A percentile compares a stretch with the other conserved stretches of the same genome.
Evolutionary conservation across 148 eudicot species (phyloP).

Genomic region (Fallopia convolvulus): DNA sequence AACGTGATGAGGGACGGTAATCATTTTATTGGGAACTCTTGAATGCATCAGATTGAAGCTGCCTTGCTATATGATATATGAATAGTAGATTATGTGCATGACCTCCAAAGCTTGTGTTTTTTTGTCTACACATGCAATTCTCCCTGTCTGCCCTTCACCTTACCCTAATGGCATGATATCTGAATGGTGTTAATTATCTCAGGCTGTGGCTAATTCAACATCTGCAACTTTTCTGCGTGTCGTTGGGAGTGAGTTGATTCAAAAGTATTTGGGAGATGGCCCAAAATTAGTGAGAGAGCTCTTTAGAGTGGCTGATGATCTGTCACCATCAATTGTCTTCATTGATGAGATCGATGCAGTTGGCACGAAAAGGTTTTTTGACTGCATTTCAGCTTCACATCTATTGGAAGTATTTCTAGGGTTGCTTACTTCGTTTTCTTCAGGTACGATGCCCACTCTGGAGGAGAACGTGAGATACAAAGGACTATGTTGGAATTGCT

Average conservation of each 20-base stretch:
- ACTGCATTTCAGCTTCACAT: slow-evolving; percentile 1
- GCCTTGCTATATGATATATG: neutral
- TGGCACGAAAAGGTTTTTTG: slow-evolving; percentile 13
- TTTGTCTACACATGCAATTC: neutral
- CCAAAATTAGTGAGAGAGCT: slow-evolving; percentile 26
- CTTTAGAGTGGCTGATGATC: slow-evolving; percentile 27
- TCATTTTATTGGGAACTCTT: neutral
- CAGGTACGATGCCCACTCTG: slow-evolving; percentile 13
- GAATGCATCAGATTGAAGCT: neutral
- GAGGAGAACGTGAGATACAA: slow-evolving; percentile 15
- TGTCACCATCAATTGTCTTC: slow-evolving; percentile 17
- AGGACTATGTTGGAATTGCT: slow-evolving; percentile 14
- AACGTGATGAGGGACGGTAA: neutral
- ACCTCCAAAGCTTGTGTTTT: neutral
- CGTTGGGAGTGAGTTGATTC: slow-evolving; percentile 37
- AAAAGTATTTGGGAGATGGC: slow-evolving; percentile 35
- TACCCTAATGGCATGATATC: neutral
- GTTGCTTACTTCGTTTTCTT: neutral
- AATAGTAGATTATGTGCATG: neutral
- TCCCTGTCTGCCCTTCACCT: neutral
- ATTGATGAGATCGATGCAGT: slow-evolving; percentile 15
- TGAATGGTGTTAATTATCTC: neutral
- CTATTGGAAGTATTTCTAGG: neutral
- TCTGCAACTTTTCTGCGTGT: slow-evolving; percentile 36
- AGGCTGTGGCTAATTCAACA: slow-evolving; percentile 41